phyloP scores from a whole-genome alignment of 176 grass and related monocot species.

The Bothriochloa decipiens region DNA sequence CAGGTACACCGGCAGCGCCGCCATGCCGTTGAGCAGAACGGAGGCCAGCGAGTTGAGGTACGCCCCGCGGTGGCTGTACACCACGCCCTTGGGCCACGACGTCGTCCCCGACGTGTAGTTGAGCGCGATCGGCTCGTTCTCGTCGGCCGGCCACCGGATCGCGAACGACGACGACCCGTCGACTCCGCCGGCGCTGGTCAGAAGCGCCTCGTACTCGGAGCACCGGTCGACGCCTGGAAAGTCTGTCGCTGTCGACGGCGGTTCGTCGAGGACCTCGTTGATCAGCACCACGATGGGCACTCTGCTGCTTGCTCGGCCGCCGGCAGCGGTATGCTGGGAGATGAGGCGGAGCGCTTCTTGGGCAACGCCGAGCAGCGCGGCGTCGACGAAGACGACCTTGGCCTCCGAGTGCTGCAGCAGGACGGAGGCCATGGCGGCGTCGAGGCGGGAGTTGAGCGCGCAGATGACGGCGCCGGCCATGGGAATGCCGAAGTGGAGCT shows the following conservation, averaged over 20 bases:
- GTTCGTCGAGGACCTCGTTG: conserved; percentile 44
- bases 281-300: conserved; percentile 58
- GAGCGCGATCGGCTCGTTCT: conserved; percentile 74
- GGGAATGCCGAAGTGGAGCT: conserved; percentile 81
- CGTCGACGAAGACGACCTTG: conserved; percentile 73
- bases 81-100: conserved; percentile 75
- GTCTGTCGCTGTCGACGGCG: not conserved
- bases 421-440: conserved; percentile 58
- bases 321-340: conserved; percentile 12
- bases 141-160: conserved; percentile 62
- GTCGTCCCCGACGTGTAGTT: conserved; percentile 94
- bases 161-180: not conserved
- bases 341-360: conserved; percentile 60
- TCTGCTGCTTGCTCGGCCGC: conserved; percentile 12
- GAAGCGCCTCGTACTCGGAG: conserved; percentile 68
- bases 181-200: not conserved
- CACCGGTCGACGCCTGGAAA: not conserved
- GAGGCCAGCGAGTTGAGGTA: conserved; percentile 66
- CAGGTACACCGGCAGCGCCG: conserved; percentile 64
- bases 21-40: conserved; percentile 56
- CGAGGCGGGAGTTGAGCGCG: conserved; percentile 77
- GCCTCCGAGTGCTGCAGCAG: conserved; percentile 80
- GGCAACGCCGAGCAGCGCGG: conserved; percentile 49
- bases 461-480: conserved; percentile 85
- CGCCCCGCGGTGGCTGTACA: conserved; percentile 75